Base-by-base conservation (phyloP, 768 basidiomycete genomes). In the Trametes cingulata region DNA sequence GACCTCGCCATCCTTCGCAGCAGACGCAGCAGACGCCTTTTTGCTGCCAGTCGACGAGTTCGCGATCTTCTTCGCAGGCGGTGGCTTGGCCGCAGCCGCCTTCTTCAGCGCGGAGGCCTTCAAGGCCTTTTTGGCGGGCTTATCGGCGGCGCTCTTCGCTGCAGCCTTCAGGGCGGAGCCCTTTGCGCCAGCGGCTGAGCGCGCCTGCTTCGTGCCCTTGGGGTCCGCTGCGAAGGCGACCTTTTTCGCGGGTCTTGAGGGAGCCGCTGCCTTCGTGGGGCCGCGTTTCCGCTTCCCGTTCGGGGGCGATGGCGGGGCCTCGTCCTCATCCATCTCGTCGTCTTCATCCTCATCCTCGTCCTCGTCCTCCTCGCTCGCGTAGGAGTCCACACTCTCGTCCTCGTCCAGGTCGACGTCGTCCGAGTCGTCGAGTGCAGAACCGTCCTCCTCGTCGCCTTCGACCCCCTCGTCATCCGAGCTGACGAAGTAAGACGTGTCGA, bases 281-380 rank as follows among this genome's bases (percentile, higher is more conserved):
- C 55, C 54, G 35, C 68, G 73, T 58, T 74, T 76, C 56, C 74
- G 74, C 64, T 74, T 76, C 54, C 67, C 65, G 12, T 49, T 53
- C 42, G 68, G 58, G 27, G 68, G 67, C n/a, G 66, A 69, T 12
- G 63, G 71, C 20, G 75, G 77, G 17, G 70, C 75, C 13, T 75
- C 76, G 1, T 77, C 78, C 12, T 79, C 78, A 3, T 75, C 78
- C n/a, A 75, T 73, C 17, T 76, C 74, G 48, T 72, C 74, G 29
- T 74, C 72, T 40, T 78, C 77, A 14, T 67, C 71, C 2, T 75
- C 75, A 25, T 74, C 77, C 1, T 76, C 76, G 29, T 73, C 76
- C 19, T 75, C 67, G 15, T 72, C 73, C 6, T 72, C 72, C 14
- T 83, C 70, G 45, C 41, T 48, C 64, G 73, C 74, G 71, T 77